A percentile compares a stretch with the other conserved stretches of the same genome.
phyloP scores from a whole-genome alignment of 371 early-diverging fungal genomes.

The Rhizopus delemar region DNA sequence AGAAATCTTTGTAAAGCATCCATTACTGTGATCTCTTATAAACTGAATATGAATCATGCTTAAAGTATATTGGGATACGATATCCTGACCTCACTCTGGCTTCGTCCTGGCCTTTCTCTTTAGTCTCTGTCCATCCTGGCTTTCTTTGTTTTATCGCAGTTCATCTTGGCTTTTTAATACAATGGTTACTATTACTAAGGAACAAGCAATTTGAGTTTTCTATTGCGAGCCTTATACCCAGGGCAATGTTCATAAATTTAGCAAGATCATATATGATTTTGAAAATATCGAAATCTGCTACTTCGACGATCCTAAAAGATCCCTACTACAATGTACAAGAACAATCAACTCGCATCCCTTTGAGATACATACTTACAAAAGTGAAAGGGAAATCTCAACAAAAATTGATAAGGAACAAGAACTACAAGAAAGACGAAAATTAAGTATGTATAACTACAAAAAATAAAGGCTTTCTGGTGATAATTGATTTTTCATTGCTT shows the following conservation, averaged over 20 bases:
- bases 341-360: constrained; percentile 2
- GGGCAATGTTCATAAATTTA: constrained; percentile 5
- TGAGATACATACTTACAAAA: constrained; percentile 7
- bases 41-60: too few relatives aligned
- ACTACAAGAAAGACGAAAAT: constrained; percentile 2
- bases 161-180: too few relatives aligned
- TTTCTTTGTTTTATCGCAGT: too few relatives aligned
- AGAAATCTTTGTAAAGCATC: too few relatives aligned
- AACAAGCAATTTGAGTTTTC: background rate
- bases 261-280: constrained; percentile 7
- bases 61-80: too few relatives aligned
- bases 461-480: constrained; percentile 3
- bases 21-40: too few relatives aligned
- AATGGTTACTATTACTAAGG: constrained; percentile 2
- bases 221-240: constrained; percentile 6
- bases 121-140: too few relatives aligned
- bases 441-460: constrained; percentile 10
- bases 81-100: background rate
- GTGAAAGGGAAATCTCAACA: constrained; percentile 9
- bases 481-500: constrained; percentile 7
- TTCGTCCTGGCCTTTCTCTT: constrained; percentile 2
- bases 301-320: constrained; percentile 3
- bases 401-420: constrained; percentile 10
- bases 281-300: constrained; percentile 11
- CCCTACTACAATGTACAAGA: constrained; percentile 7